Percentiles rank a stretch among this genome's conserved stretches.
Evolutionary conservation across 345 rosid species (phyloP).

Genomic region (Durio zibethinus): DNA sequence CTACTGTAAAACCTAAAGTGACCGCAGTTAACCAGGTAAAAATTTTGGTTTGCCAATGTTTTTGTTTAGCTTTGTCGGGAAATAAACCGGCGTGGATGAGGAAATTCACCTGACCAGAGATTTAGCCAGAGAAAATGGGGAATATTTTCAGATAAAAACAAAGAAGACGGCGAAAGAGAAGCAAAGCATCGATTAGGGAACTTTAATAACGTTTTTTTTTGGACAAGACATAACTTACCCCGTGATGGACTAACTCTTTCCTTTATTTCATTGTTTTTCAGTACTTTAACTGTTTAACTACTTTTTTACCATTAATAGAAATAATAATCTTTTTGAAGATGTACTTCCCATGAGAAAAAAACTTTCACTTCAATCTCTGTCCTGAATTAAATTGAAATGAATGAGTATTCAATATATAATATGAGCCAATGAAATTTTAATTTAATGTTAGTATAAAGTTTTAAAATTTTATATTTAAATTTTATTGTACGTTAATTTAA

Average conservation of each 20-base stretch:
- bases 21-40: not conserved
- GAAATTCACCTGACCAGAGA: slow-evolving; percentile 30
- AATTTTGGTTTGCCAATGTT: not conserved
- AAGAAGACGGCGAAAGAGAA: not conserved
- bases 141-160: not conserved
- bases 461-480: too few species aligned
- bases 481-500: too few species aligned
- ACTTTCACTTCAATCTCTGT: too few species aligned
- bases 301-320: too few species aligned
- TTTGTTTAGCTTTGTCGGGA: not conserved
- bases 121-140: not conserved
- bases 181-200: not conserved
- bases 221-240: not conserved
- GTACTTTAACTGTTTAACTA: too few species aligned
- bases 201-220: slow-evolving; percentile 13
- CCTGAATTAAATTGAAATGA: too few species aligned
- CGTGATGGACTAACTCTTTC: not conserved
- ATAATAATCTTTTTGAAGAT: too few species aligned
- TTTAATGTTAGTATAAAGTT: too few species aligned
- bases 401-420: too few species aligned
- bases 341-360: too few species aligned
- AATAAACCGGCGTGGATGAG: not conserved
- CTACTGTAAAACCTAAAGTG: not conserved
- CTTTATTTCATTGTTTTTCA: not conserved
- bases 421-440: too few species aligned